Evolutionary conservation across 148 eudicot species (phyloP), one percentile per base, ranked within the genome.

Genomic region (Limonium bicolor): DNA sequence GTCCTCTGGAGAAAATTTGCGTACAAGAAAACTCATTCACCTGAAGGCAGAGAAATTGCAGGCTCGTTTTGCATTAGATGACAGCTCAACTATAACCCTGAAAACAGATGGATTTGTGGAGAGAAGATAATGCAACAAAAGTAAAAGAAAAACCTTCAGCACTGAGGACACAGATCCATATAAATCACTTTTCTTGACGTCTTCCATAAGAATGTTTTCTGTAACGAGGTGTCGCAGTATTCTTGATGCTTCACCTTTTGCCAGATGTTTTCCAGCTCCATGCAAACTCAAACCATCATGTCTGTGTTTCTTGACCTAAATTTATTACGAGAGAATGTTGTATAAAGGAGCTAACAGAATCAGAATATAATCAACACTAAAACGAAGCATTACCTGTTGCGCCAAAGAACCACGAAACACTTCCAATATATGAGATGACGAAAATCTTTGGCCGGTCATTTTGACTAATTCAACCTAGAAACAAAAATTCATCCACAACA

Each of bases 161-260:
- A 77, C 59, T 14, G 97, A 84, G 50, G 97, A 84, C 46, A 74
- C 66, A 36, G 97, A 88, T 74, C 95, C 97, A 53, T 77, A 84
- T 6, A 75, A 1, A 54, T 84, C 97, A 53, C 95, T 88, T 65
- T 88, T 88, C 66, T 77, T 88, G 31, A 84, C 92, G 51, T 80
- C 92, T 68, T 88, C 97, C 41, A 53, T 43, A 50, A 88, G 84
- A 57, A 84, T 62, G 58, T 80, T 88, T 53, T 80, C 87, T 30
- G 68, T 74, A 40, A 88, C 95, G 44, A 88, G 76, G 72, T 84
- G 79, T 41, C 94, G 97, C 46, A 88, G 56, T 38, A 88, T 72
- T 41, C 93, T 77, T 37, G 84, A 84, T 16, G 97, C 95, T 73
- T 88, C 97, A 46, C 95, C 87, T 57, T 84, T 88, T 41, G 82